Conservation (phyloP, 2,329 filamentous ascomycete species). For the Escovopsis sp. region DNA sequence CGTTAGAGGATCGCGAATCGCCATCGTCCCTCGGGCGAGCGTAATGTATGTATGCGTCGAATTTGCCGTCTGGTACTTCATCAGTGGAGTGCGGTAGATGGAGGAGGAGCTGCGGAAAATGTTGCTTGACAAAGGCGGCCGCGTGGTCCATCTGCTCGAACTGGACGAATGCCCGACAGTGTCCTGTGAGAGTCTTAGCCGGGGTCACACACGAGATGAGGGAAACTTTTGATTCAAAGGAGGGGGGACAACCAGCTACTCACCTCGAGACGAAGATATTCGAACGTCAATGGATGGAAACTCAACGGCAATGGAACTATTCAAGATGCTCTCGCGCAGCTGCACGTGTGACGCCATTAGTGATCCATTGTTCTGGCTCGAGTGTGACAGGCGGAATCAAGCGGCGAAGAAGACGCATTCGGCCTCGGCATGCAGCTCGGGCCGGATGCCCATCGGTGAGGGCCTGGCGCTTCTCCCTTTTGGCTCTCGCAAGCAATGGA, state of each 20-base stretch:
- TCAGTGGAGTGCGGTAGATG: slow-evolving; percentile 21
- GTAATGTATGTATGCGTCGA: slow-evolving; percentile 25
- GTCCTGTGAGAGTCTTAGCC: slow-evolving; percentile 17
- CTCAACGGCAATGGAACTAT: slow-evolving; percentile 19
- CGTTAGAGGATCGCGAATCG: slow-evolving; percentile 12
- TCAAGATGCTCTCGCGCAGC: slow-evolving; percentile 22
- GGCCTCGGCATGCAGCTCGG: no score
- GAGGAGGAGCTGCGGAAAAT: slow-evolving; percentile 25
- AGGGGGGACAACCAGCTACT: neutral
- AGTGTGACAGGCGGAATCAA: no score
- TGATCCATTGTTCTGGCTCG: neutral
- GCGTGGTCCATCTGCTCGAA: slow-evolving; percentile 25
- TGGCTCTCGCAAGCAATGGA: no score
- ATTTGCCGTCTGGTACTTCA: slow-evolving; percentile 22
- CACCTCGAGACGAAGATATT: slow-evolving; percentile 20
- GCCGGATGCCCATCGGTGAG: no score
- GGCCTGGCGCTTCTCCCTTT: no score
- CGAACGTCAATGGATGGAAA: slow-evolving; percentile 24
- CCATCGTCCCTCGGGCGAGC: slow-evolving; percentile 22
- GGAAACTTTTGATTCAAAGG: neutral
- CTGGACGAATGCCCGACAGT: slow-evolving; percentile 26
- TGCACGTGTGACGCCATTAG: slow-evolving; percentile 7
- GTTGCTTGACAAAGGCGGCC: slow-evolving; percentile 24
- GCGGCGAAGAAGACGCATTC: no score
- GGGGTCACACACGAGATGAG: neutral